Evolutionary conservation across 305 asterid species (phyloP), one percentile per base, ranked within the genome.

Genomic region (Solanum hybrid): DNA sequence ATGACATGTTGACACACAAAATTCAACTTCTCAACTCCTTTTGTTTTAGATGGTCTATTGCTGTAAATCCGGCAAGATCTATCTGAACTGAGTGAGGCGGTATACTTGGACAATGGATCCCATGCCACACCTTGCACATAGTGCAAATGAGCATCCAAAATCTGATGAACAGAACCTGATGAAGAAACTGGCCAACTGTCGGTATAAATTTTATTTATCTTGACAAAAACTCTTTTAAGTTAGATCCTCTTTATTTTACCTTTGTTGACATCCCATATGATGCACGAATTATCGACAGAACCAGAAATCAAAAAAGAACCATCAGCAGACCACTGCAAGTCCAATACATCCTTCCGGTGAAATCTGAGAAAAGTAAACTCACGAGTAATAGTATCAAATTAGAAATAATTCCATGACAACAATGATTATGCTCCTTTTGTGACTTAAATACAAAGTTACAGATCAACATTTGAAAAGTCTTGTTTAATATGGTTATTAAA

Each of bases 81-180:
- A 91, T 98, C 99, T 57, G 99, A 97, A 93, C 99, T 98, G 90
- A 97, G 93, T 33, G 99, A 98, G 88, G 99, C 97, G 41, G 94
- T 96, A 93, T 95, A 97, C 92, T 95, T 96, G 85, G 94, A 95
- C 91, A 95, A 90, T n/a, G 99, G 99, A 91, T 98, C 99, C 98
- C 98, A 98, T 75, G 99, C 94, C 79, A 98, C 99, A 92, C 99
- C 99, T 91, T 98, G 99, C 90, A 98, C 99, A 87, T 98, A 98
- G 94, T 98, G 99, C 93, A 92, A 91, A 94, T 98, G 99, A 76
- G 93, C 96, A 92, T 98, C 99, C 94, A 98, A 93, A 87, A 93
- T 95, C 93, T 98, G 99, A 93, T 91, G 96, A 79, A 96, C 98
- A 34, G 96, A 93, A 90, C 99, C 99, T 98, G 94, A 89, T 83